These are phyloP conservation scores for Yamadazyma sp. DNA, from an alignment of 805 yeast genomes.

Conservation along the genomic window DNA sequence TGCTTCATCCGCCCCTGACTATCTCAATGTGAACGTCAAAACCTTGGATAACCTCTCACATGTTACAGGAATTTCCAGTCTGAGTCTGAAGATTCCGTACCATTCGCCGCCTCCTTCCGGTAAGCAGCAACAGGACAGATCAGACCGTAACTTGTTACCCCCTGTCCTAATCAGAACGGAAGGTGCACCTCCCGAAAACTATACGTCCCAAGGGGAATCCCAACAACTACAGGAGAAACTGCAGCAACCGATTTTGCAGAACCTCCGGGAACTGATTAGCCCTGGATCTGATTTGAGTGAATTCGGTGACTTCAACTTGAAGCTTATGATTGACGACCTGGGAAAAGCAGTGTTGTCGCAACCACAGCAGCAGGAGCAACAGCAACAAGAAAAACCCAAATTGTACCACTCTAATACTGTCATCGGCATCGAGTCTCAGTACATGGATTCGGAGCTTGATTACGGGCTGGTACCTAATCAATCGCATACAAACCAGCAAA, in stretches of 20 bases:
- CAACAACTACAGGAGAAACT: not conserved
- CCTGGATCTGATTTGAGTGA: constrained; percentile 3
- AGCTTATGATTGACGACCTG: constrained; percentile 39
- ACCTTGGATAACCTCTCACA: constrained; percentile 35
- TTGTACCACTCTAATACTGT: constrained; percentile 27
- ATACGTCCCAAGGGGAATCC: not conserved
- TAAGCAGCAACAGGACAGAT: constrained; percentile 6
- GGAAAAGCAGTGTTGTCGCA: constrained; percentile 38
- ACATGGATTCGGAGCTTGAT: constrained; percentile 15
- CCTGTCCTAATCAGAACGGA: constrained; percentile 15
- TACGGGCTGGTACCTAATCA: constrained; percentile 16
- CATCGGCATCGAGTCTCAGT: constrained; percentile 26
- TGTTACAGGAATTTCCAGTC: constrained; percentile 21
- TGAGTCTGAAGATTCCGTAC: constrained; percentile 1
- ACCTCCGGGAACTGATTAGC: not conserved
- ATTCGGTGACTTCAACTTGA: constrained; percentile 30
- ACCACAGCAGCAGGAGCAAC: not conserved
- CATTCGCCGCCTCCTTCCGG: constrained; percentile 16
- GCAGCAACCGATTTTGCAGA: not conserved
- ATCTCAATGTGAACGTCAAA: constrained; percentile 25
- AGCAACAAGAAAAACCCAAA: constrained; percentile 20
- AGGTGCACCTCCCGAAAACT: no score
- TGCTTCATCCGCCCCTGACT: constrained; percentile 15
- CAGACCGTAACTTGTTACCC: constrained; percentile 14
- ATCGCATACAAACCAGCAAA: constrained; percentile 10